Evolutionary conservation across 176 grass and related monocot genomes (phyloP), one percentile per base, ranked within the genome.

Genomic region (Cocos nucifera): DNA sequence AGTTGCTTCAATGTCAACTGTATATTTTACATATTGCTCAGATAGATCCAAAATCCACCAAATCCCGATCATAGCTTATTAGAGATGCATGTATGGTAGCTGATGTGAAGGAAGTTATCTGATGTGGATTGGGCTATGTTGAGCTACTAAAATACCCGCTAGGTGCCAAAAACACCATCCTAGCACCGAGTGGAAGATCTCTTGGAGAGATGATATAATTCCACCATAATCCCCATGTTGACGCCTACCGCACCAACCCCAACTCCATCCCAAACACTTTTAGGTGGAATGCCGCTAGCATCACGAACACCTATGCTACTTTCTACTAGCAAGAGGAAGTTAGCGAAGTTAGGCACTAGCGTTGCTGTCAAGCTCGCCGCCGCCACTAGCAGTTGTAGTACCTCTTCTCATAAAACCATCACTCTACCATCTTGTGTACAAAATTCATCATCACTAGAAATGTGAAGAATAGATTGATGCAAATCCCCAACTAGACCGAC

Each of bases 381-480:
- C 5, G 83, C 50, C 22, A 92, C 87, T 22, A 91, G 72, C 17
- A 73, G 15, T 73, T 82, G 53, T 78, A 80, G 74, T 88, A 97
- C 7, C 74, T 75, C 59, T 83, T 97, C 50, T 58, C 75, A 68
- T 56, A 82, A 59, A 85, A 63, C 69, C 83, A 86, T 17, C 93
- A 73, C 81, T 97, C 87, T 27, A 81, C 84, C 50, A 97, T 21
- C 84, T 78, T 92, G 69, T 76, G 88, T 0, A 97, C 87, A 1
- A 87, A 84, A 75, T 97, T 84, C 93, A 91, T 97, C 93, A 88
- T 88, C 16, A 91, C 81, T 17, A 87, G 84, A 78, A 97, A 78
- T 65, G 87, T 83, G 81, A 97, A 97, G 78, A 91, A 97, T 70
- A 97, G 85, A 77, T 92, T 97, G 71, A 85, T 79, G 84, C 93